Conservation (phyloP, 257 asterid genomes). For the Gardenia jasminoides region DNA sequence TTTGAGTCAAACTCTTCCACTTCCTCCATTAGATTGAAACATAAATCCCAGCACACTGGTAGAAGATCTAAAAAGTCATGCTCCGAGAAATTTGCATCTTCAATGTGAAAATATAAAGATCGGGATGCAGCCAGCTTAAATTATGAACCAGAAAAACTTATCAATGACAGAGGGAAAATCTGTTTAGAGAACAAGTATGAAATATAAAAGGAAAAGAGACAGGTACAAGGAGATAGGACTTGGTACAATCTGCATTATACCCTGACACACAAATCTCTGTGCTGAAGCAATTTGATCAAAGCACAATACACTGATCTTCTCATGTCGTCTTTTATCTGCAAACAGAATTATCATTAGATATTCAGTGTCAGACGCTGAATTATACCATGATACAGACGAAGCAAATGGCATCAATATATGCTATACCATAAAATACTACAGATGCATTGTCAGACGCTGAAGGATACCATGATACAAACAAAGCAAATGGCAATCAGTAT, state of each 20-base stretch:
- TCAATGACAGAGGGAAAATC: not conserved
- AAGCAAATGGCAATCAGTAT: slow-evolving; percentile 6
- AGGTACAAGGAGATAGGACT: not conserved
- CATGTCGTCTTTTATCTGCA: slow-evolving; percentile 84
- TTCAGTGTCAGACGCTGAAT: not conserved
- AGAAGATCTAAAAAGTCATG: slow-evolving; percentile 81
- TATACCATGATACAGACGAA: not conserved
- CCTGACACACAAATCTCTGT: slow-evolving; percentile 86
- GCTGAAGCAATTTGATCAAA: slow-evolving; percentile 85
- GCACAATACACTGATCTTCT: slow-evolving; percentile 90
- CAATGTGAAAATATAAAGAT: slow-evolving; percentile 87
- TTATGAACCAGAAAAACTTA: slow-evolving; percentile 19
- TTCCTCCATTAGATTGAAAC: slow-evolving; percentile 85
- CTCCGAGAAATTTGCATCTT: slow-evolving; percentile 91
- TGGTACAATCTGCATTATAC: slow-evolving; percentile 40
- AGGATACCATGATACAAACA: not conserved
- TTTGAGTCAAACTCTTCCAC: slow-evolving; percentile 96
- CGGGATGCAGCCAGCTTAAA: slow-evolving; percentile 91
- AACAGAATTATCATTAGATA: slow-evolving; percentile 11
- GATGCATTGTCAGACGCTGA: not conserved
- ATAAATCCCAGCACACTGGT: slow-evolving; percentile 80
- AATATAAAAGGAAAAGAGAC: not conserved
- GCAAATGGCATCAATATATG: slow-evolving; percentile 9
- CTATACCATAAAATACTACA: not conserved
- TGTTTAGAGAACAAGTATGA: not conserved